Evolutionary conservation across 805 yeast genomes (phyloP).

Genomic region (Ogataea dorogensis): DNA sequence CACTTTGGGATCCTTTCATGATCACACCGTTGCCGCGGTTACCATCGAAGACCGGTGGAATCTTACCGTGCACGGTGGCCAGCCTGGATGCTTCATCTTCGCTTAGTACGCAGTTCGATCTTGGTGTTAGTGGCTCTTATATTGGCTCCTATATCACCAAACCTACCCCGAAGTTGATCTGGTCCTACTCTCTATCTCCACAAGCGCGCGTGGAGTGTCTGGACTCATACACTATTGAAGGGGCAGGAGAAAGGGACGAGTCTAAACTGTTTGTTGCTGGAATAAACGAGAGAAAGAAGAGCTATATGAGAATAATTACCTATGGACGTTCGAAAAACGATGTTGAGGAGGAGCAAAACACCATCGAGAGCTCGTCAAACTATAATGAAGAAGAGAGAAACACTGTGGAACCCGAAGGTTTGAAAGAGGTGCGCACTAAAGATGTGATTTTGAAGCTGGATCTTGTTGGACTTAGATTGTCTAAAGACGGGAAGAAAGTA

Average conservation of each 20-base stretch:
- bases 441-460: slow-evolving; percentile 27
- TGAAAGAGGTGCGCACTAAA: slow-evolving; percentile 34
- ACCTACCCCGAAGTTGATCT: slow-evolving; percentile 56
- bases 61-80: slow-evolving; percentile 28
- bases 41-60: slow-evolving; percentile 24
- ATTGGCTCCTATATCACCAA: slow-evolving; percentile 49
- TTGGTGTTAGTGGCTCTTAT: slow-evolving; percentile 54
- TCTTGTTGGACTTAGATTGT: slow-evolving; percentile 29
- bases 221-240: slow-evolving; percentile 33
- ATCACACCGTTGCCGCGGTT: slow-evolving; percentile 34
- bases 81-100: slow-evolving; percentile 27
- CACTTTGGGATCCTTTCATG: slow-evolving; percentile 32
- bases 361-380: slow-evolving; percentile 26
- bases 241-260: slow-evolving; percentile 19
- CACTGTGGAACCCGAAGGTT: slow-evolving; percentile 32
- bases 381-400: slow-evolving; percentile 32
- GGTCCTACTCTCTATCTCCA: slow-evolving; percentile 56
- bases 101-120: slow-evolving; percentile 40
- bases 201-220: slow-evolving; percentile 42
- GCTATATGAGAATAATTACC: slow-evolving; percentile 26
- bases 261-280: slow-evolving; percentile 33
- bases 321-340: slow-evolving; percentile 24
- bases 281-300: slow-evolving; percentile 36
- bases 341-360: slow-evolving; percentile 31
- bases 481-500: slow-evolving; percentile 28